phyloP scores from a whole-genome alignment of 176 grass and related monocot species.

The Coix lacrymajobi region DNA sequence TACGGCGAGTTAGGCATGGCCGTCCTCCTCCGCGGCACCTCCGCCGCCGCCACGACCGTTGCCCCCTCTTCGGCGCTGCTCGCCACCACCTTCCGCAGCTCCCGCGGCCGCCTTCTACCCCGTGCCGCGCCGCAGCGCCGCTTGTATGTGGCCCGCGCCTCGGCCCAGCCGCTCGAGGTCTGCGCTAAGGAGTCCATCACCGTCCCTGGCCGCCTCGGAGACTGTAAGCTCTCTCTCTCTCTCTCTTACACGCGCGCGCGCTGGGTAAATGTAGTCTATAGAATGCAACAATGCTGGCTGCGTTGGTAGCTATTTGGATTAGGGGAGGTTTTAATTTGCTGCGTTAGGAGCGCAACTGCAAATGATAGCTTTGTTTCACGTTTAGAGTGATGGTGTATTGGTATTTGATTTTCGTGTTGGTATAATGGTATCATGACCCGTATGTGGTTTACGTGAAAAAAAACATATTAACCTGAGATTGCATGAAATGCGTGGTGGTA shows the following conservation, averaged over 20 bases:
- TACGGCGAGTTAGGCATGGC: slow-evolving; percentile 18
- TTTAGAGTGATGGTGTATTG: neutral
- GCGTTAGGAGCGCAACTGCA: neutral
- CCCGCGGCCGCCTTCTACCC: neutral
- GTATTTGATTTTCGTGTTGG: neutral
- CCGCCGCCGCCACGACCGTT: neutral
- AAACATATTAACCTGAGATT: neutral
- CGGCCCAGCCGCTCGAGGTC: slow-evolving; percentile 57
- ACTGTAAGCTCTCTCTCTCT: slow-evolving; percentile 48
- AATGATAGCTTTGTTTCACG: neutral
- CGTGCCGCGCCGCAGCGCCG: neutral
- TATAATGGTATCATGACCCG: neutral
- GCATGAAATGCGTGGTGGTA: neutral
- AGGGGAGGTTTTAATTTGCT: neutral
- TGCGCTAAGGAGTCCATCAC: slow-evolving; percentile 72
- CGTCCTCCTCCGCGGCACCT: slow-evolving; percentile 24
- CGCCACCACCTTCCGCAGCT: slow-evolving; percentile 31
- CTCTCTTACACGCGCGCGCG: neutral
- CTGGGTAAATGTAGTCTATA: neutral
- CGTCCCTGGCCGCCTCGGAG: slow-evolving; percentile 62
- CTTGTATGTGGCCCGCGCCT: slow-evolving; percentile 32
- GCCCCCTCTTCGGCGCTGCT: slow-evolving; percentile 25
- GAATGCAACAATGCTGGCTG: neutral
- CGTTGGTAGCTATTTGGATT: neutral
- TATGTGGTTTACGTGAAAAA: neutral